phyloP scores from a whole-genome alignment of 2,329 filamentous ascomycete genomes.

The Macrophomina pseudophaseolina region DNA sequence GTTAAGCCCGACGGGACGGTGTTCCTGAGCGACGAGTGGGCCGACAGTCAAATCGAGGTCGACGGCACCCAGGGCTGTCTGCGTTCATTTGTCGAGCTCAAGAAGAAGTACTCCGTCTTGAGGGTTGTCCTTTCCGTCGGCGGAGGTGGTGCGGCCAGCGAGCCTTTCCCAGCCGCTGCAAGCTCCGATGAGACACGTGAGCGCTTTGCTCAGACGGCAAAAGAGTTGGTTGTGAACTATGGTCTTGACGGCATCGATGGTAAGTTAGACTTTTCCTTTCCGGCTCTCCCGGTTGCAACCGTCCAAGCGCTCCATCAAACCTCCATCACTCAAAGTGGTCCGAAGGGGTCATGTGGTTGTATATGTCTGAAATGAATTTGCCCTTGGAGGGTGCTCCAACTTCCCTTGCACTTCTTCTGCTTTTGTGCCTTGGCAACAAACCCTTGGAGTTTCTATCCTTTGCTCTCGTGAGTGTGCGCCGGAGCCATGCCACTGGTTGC shows the following conservation, averaged over 20 bases:
- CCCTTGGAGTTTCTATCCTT: no score
- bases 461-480: no score
- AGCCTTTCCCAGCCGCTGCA: conserved; percentile 72
- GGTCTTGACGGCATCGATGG: conserved; percentile 78
- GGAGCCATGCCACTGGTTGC: not conserved
- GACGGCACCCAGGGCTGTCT: conserved; percentile 68
- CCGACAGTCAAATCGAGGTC: conserved; percentile 73
- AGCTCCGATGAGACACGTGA: conserved; percentile 64
- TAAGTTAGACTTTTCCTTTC: conserved; percentile 48
- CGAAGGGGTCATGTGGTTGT: no score
- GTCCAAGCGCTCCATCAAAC: no score
- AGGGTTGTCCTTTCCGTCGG: conserved; percentile 80
- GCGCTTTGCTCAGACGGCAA: conserved; percentile 72
- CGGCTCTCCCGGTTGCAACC: not conserved
- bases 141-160: conserved; percentile 70
- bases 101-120: conserved; percentile 71
- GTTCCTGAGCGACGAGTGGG: conserved; percentile 85
- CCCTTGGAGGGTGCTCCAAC: no score
- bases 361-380: not conserved
- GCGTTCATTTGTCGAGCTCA: conserved; percentile 74
- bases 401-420: not conserved
- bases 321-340: no score
- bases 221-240: conserved; percentile 70
- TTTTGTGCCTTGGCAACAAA: not conserved
- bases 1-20: conserved; percentile 80